Base-by-base conservation (phyloP, 2,329 filamentous ascomycete genomes). In the Westerdykella ornata region DNA sequence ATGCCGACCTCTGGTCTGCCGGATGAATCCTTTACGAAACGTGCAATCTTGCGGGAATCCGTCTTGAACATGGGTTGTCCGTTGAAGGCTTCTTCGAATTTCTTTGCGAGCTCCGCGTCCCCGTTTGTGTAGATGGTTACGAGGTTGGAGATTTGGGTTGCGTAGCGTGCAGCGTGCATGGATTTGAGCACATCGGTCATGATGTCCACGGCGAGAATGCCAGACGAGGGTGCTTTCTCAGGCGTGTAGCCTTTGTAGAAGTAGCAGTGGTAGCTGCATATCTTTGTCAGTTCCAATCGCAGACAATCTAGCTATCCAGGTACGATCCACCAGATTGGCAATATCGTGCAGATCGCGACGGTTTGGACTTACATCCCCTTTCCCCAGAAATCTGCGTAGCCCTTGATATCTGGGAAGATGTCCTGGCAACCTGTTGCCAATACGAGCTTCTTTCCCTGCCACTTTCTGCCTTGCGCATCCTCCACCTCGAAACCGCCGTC, bases 201-300 rank as follows among this genome's bases (percentile, higher is more conserved):
- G 34, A 62, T 48, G 1, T 65, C 70, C 9, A 45, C 34, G 17
- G 45, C 46, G 20, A 51, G 39, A 9, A 48, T 17, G 28, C 48
- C 48, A n/a, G 38, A 26, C 0, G 71, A 71, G 0, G 54, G 44
- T 3, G 18, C 36, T 7, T 71, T 72, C 11, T 70, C 64, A 19
- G 77, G 71, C 43, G 80, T 76, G 51, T 69, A 79, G 3, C 76
- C 76, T 44, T 77, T 67, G 53, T 74, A 79, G 56, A 77, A 78
- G 3, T 80, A 65, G 46, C 75, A 80, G 51, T 78, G 74, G 45
- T 73, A 78, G 16, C 49, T 53, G 29, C n/a, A 37, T 3, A 4
- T 26, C 22, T 9, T 26, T 26, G 22, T 26, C 22, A 26, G 22
- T 11, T 11, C 12, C 20, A 9, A 9, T 22, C 20, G n/a, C 20